phyloP scores from a whole-genome alignment of 768 basidiomycete species.

The Rickenella mellea region DNA sequence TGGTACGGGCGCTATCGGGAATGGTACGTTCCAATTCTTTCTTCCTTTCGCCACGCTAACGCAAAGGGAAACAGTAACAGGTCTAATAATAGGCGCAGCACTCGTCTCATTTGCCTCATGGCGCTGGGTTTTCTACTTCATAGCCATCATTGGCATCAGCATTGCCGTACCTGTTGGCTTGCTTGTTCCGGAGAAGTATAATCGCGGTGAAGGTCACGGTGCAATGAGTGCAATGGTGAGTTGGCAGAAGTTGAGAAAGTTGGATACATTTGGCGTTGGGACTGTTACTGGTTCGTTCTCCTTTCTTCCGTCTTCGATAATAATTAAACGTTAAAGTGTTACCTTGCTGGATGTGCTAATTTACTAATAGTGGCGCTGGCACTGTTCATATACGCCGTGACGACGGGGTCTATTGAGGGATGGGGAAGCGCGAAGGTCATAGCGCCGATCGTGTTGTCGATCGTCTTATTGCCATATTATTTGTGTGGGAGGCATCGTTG shows the following conservation, averaged over 20 bases:
- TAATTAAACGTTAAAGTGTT: too few species aligned
- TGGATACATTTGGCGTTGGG: constrained; percentile 27
- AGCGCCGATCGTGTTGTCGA: constrained; percentile 34
- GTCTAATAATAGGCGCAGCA: constrained; percentile 35
- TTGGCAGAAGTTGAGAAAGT: constrained; percentile 13
- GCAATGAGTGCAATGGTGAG: too few species aligned
- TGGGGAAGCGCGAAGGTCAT: constrained; percentile 39
- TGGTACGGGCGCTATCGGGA: constrained; percentile 35
- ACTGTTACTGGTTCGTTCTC: constrained; percentile 19
- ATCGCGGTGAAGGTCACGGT: not conserved
- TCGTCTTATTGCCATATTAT: constrained; percentile 33
- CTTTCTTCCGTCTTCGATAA: too few species aligned
- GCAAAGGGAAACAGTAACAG: too few species aligned
- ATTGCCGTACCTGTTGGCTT: constrained; percentile 22
- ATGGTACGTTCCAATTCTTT: constrained; percentile 20
- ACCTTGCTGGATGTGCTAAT: not conserved
- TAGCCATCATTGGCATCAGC: constrained; percentile 27
- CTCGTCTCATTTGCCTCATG: constrained; percentile 31
- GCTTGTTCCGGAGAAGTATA: constrained; percentile 21
- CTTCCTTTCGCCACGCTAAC: not conserved
- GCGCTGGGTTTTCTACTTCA: constrained; percentile 43
- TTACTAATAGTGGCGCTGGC: constrained; percentile 18
- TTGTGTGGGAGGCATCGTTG: constrained; percentile 38
- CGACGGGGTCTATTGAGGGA: constrained; percentile 37
- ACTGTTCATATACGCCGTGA: constrained; percentile 26